phyloP scores from a whole-genome alignment of 495 filamentous ascomycete species.

The Aspergillus wentii region DNA sequence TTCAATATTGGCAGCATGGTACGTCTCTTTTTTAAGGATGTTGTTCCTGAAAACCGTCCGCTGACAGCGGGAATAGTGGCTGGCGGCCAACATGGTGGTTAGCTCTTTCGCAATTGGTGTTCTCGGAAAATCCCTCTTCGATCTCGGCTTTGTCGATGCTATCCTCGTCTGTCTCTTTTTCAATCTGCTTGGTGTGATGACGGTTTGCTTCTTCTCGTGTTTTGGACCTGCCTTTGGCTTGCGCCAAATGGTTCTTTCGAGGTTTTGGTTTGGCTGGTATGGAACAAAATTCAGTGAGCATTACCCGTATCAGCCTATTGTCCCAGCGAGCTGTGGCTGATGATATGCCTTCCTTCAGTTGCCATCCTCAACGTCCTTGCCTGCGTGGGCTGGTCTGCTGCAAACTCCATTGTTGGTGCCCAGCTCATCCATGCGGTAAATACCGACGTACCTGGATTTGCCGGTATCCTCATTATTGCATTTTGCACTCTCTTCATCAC shows the following conservation, averaged over 20 bases:
- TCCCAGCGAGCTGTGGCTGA: background rate
- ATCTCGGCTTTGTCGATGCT: slow-evolving; percentile 70
- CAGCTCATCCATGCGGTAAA: slow-evolving; percentile 79
- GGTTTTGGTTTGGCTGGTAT: slow-evolving; percentile 76
- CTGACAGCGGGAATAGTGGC: slow-evolving; percentile 58
- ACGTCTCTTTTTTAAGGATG: slow-evolving; percentile 24
- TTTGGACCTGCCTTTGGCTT: slow-evolving; percentile 76
- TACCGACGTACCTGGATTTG: slow-evolving; percentile 61
- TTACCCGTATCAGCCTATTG: background rate
- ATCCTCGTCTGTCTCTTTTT: slow-evolving; percentile 73
- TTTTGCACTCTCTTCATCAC: slow-evolving; percentile 65
- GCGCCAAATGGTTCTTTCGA: slow-evolving; percentile 80
- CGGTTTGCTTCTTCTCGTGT: slow-evolving; percentile 75
- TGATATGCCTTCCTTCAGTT: slow-evolving; percentile 38
- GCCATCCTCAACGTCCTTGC: slow-evolving; percentile 72
- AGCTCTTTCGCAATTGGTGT: slow-evolving; percentile 78
- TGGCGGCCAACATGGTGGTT: slow-evolving; percentile 80
- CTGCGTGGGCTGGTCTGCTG: slow-evolving; percentile 71
- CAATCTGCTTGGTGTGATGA: slow-evolving; percentile 68
- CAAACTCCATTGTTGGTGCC: slow-evolving; percentile 79
- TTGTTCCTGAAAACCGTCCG: slow-evolving; percentile 10
- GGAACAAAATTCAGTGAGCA: slow-evolving; percentile 65
- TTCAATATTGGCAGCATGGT: slow-evolving; percentile 74
- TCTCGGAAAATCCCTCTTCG: slow-evolving; percentile 61
- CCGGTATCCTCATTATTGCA: slow-evolving; percentile 74